Base-by-base conservation (phyloP, 2,329 filamentous ascomycete species). In the Epichloe scottii region DNA sequence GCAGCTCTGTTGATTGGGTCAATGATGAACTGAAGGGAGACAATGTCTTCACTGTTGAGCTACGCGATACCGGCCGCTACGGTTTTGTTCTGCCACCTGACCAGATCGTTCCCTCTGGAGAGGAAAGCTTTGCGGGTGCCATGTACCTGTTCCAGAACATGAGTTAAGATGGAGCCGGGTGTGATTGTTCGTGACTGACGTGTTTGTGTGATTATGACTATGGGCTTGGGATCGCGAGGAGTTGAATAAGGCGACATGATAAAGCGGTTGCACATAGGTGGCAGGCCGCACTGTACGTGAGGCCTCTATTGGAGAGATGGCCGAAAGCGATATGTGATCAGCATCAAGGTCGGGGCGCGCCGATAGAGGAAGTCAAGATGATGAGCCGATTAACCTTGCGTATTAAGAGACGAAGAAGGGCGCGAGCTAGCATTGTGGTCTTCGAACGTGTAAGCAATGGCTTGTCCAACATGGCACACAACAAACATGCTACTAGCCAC, bases 121-220 rank as follows among this genome's bases (percentile, higher is more conserved):
- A 71, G 53, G 71, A 74, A 58, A 63, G 66, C 4, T 72, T 63
- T 57, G 70, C 70, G 1, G 71, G 69, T 6, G 70, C 89, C 17
- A 69, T 82, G 59, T 84, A 85, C 54, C 76, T 90, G 51, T 58
- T 74, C 33, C 50, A 59, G 39, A 68, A 69, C 51, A 68, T 72
- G 62, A 63, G 66, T 50, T 68, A 60, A 49, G 33, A 33, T 3
- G 21, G 19, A 19, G 12, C 15, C 19, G 2, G 40, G 30, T 23
- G 15, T 6, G 15, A 10, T 19, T 39, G 47, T 23, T 43, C 33
- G 3, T 43, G 41, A 21, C 21, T 14, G 14, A 6, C 10, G 19
- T 43, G 11, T 19, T 30, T 43, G 41, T 43, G 41, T 15, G n/a
- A 11, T 41, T 7, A 21, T 41, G 5, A 15, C 15, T 26, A 19